Base-by-base conservation (phyloP, 345 rosid genomes). In the Lumnitzera racemosa region DNA sequence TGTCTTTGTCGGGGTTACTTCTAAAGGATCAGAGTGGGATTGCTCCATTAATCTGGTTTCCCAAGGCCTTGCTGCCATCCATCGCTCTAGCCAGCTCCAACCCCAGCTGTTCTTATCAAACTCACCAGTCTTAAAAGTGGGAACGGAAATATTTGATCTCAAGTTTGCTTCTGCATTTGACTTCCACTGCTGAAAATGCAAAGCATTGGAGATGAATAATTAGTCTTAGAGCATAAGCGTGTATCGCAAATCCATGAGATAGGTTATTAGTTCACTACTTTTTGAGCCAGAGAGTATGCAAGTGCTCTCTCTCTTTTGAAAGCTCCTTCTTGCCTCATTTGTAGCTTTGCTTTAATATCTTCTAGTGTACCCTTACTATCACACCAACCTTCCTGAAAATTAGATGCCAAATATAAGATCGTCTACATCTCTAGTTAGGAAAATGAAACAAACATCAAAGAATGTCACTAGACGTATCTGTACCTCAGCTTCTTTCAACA, bases 31-130 rank as follows among this genome's bases (percentile, higher is more conserved):
- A 13, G 71, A 24, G 7, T 62, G 62, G 48, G 81, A 74, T 72
- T 71, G 76, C 53, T 90, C 97, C 91, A 84, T 81, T 78, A 87
- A 70, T 61, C 97, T 70, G 10, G 90, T 78, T 77, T 90, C 99
- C 99, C 97, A 92, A 70, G 99, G 99, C 76, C 80, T 76, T 49
- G 96, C 90, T 1, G 96, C 96, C 99, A 92, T 90, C 99, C 99
- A 92, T 49, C 99, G 94, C 62, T 89, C 99, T 13, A 92, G 81
- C 99, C 99, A 92, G 70, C 94, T 87, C 99, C 98, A 91, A 58
- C 96, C 96, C 96, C 89, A 82, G 62, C 84, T 82, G 52, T 76
- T 84, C 74, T 78, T 83, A 58, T 86, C 95, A 64, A 87, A 80
- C 64, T 82, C 90, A 62, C 81, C 78, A 14, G 74, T 80, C 74